Evolutionary conservation across 495 filamentous ascomycete species (phyloP).

Genomic region (Astrocystis sublimbata): DNA sequence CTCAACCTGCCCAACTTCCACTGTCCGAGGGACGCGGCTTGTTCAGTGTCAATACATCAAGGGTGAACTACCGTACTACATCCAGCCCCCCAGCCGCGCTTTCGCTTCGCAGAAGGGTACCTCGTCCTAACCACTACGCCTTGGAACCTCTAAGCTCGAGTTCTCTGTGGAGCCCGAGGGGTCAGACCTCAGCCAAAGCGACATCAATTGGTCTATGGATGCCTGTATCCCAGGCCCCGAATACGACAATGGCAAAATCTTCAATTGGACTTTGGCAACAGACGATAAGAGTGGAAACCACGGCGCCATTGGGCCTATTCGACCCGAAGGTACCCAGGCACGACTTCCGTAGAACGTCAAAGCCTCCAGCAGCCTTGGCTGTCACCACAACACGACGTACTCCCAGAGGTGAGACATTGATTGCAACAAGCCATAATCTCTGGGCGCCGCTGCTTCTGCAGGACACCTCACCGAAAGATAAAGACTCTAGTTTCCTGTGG

Average conservation of each 20-base stretch:
- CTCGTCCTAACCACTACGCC: background rate
- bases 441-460: slow-evolving; percentile 27
- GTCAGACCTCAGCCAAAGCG: background rate
- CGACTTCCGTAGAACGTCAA: slow-evolving; percentile 36
- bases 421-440: slow-evolving; percentile 33
- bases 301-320: slow-evolving; percentile 28
- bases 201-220: background rate
- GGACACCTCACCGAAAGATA: background rate
- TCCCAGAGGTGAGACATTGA: slow-evolving; percentile 24
- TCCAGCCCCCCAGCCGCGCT: background rate
- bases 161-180: slow-evolving; percentile 1
- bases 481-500: background rate
- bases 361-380: slow-evolving; percentile 37
- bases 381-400: slow-evolving; percentile 19
- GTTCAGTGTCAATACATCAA: background rate
- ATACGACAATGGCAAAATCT: background rate
- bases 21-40: background rate
- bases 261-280: background rate
- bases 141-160: slow-evolving; percentile 1
- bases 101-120: background rate
- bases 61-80: background rate
- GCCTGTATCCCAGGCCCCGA: background rate
- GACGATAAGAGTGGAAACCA: background rate
- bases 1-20: background rate
- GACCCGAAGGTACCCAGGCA: slow-evolving; percentile 20